Base-by-base conservation (phyloP, 306 rosid species). In the Cyamopsis tetragonoloba region DNA sequence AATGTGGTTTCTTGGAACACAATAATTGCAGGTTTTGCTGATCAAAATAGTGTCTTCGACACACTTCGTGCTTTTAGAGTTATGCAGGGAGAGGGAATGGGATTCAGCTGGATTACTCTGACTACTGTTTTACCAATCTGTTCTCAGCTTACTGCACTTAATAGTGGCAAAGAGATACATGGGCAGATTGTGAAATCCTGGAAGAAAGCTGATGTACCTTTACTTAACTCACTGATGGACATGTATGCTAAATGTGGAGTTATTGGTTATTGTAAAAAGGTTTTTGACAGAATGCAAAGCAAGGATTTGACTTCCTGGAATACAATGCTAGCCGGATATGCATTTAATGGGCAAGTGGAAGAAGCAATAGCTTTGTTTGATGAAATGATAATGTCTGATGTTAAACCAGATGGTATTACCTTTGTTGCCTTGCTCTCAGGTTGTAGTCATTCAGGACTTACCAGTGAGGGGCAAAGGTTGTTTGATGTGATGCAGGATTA, bases 181-280 rank as follows among this genome's bases (percentile, higher is more conserved):
- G 77, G 81, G 7, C 89, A 77, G 81, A 82, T 87, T 61, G 15
- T 84, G 13, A 87, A 82, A 83, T 84, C 87, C 5, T 10, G 62
- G 35, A 75, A 51, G 61, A 77, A 71, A 66, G 80, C 85, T 3
- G 92, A 84, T 71, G 31, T 69, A 8, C 82, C 82, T 4, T 35
- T 78, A 2, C 54, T 75, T 2, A 87, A 87, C 87, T 84, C 87
- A 17, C 63, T 84, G 17, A 71, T 82, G 42, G 89, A 84, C 57
- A 77, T 82, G 93, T 82, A 84, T 69, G 89, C 87, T 12, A 87
- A 84, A 82, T 82, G 84, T 42, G 93, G 89, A 37, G 82, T 72
- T 35, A 67, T 82, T 49, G 72, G 75, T 69, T 87, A 78, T 48
- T 74, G 87, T 68, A 47, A 69, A 39, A 82, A 75, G 55, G 78